Evolutionary conservation across 176 grass and related monocot genomes (phyloP), one percentile per base, ranked within the genome.

Genomic region (Eragrostis curvula): DNA sequence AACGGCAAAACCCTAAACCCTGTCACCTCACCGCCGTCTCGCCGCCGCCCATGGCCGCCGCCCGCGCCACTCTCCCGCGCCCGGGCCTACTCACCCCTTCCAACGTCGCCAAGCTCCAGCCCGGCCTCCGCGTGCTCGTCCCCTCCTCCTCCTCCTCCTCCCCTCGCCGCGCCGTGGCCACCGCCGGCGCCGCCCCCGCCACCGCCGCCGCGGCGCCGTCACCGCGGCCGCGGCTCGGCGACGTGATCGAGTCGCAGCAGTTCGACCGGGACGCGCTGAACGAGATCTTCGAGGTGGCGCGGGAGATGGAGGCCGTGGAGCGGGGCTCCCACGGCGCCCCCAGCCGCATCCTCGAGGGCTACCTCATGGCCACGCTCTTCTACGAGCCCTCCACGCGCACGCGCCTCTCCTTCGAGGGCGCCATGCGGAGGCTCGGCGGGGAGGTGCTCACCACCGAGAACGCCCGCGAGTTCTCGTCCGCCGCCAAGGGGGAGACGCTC

Each of bases 371-470:
- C 64, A 93, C 88, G 87, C 88, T 95, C 63, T 98, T 98, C 85
- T 95, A 98, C 59, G 92, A 98, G 87, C 96, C 90, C 44, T 98
- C 96, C 46, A 93, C 96, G 9, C 85, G 92, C 80, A 95, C 96
- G 45, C 90, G 92, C 49, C 92, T 95, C 78, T 95, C 92, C 21
- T 98, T 98, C 85, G 90, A 95, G 75, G 91, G 92, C 23, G 92
- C 96, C 36, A 98, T 98, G 96, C 90, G 88, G 60, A 60, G 92
- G 36, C 90, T 98, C 30, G 92, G 92, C 18, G 90, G 90, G 39
- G 96, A 93, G 68, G 96, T 98, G 63, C 84, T 98, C 73, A 98
- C 96, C 62, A 98, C 96, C n/a, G 96, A 98, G 81, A 98, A 95
- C 69, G 96, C 96, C 23, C 87, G 96, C n/a, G 96, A 95, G 85